Conservation (phyloP, 1,284 basidiomycete genomes). For the Ustilago crameri region DNA sequence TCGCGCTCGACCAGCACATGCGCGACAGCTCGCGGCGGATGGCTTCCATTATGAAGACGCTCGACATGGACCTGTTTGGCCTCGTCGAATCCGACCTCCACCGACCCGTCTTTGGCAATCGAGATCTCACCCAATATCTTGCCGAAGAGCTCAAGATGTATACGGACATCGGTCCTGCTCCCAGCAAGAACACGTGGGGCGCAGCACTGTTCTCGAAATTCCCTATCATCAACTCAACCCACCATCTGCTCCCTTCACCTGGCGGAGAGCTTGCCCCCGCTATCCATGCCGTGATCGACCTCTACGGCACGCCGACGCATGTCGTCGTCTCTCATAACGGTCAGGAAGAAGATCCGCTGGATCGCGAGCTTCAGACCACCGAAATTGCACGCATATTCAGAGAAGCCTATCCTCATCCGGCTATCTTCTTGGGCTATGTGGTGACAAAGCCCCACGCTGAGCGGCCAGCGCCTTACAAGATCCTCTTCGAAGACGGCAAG, state of each 20-base stretch:
- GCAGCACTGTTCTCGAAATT: constrained; percentile 71
- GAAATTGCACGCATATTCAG: constrained; percentile 84
- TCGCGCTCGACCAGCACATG: constrained; percentile 62
- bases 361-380: constrained; percentile 86
- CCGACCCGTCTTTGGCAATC: constrained; percentile 87
- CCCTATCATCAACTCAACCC: constrained; percentile 88
- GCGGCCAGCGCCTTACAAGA: constrained; percentile 84
- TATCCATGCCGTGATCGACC: constrained; percentile 81
- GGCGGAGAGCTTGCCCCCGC: constrained; percentile 81
- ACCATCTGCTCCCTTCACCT: constrained; percentile 89
- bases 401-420: constrained; percentile 78
- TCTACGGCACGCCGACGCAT: constrained; percentile 82
- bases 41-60: constrained; percentile 74
- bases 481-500: constrained; percentile 72
- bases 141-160: constrained; percentile 78
- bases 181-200: constrained; percentile 89
- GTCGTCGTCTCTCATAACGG: constrained; percentile 92
- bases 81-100: constrained; percentile 86
- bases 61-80: constrained; percentile 68
- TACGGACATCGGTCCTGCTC: constrained; percentile 80
- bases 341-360: constrained; percentile 87
- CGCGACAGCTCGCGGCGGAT: constrained; percentile 73
- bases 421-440: constrained; percentile 78
- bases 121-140: constrained; percentile 72
- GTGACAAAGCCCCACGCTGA: constrained; percentile 81